These are phyloP conservation scores for Alternaria sp. DNA, from an alignment of 2,329 filamentous ascomycete species.

Conservation along the genomic window DNA sequence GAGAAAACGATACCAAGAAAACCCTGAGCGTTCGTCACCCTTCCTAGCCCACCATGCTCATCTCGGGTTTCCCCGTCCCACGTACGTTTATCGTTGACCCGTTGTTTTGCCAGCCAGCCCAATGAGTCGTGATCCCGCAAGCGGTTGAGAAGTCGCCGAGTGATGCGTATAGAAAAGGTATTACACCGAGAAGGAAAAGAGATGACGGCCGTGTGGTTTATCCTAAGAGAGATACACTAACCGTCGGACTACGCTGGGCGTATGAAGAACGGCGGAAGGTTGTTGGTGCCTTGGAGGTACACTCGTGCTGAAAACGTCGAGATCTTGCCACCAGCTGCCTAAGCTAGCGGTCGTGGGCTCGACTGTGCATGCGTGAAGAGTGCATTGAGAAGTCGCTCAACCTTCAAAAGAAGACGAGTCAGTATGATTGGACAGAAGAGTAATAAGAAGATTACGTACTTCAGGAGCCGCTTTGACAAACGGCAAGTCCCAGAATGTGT, in stretches of 20 bases:
- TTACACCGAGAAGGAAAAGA: conserved; percentile 24
- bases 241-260: conserved; percentile 34
- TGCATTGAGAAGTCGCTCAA: conserved; percentile 55
- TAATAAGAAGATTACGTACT: conserved; percentile 49
- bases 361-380: conserved; percentile 55
- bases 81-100: conserved; percentile 23
- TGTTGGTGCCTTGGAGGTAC: conserved; percentile 17
- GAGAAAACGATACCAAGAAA: conserved; percentile 15
- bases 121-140: conserved; percentile 27
- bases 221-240: conserved; percentile 21
- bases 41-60: background rate
- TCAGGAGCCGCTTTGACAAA: conserved; percentile 91
- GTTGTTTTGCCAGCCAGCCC: conserved; percentile 34
- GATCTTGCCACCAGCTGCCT: conserved; percentile 12
- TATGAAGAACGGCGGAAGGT: conserved; percentile 44
- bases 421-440: conserved; percentile 13
- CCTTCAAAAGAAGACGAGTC: conserved; percentile 40
- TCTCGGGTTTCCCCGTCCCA: conserved; percentile 6
- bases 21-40: background rate
- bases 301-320: conserved; percentile 20
- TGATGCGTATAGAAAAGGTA: conserved; percentile 21
- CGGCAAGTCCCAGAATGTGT: conserved; percentile 89
- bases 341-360: conserved; percentile 52
- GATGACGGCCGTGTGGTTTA: conserved; percentile 24
- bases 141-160: conserved; percentile 16